A percentile compares a stretch with the other conserved stretches of the same genome.
phyloP scores from a whole-genome alignment of 352 stramenopile genomes.

The Globisporangium emineosum region DNA sequence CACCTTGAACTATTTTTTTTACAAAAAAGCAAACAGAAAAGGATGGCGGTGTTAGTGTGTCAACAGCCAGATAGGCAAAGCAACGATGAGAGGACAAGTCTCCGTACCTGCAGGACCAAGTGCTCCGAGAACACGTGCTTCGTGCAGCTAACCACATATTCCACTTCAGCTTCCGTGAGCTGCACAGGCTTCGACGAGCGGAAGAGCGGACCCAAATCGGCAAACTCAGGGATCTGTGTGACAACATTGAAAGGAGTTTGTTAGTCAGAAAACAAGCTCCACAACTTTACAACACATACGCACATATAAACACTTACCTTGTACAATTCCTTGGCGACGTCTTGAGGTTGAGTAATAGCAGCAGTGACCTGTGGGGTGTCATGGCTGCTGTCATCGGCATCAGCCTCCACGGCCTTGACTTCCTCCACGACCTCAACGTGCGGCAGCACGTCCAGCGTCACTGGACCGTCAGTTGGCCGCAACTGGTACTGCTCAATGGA shows the following conservation, averaged over 20 bases:
- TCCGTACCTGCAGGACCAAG: conserved; percentile 87
- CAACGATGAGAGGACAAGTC: background rate
- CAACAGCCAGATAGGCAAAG: too few relatives aligned
- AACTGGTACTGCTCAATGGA: conserved; percentile 88
- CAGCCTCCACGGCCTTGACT: conserved; percentile 22
- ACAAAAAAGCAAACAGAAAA: background rate
- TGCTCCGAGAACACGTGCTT: conserved; percentile 97
- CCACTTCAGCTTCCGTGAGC: conserved; percentile 96
- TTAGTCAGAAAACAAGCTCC: conserved; percentile 7
- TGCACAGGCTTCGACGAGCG: conserved; percentile 87
- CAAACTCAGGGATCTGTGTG: conserved; percentile 92
- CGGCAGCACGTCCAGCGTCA: conserved; percentile 83
- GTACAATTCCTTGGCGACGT: conserved; percentile 92
- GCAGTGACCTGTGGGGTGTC: conserved; percentile 25
- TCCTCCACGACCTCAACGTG: conserved; percentile 76
- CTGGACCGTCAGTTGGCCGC: conserved; percentile 60
- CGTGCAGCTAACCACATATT: conserved; percentile 96
- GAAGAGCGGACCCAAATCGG: conserved; percentile 92
- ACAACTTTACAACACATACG: background rate
- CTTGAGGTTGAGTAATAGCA: conserved; percentile 44
- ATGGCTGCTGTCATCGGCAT: conserved; percentile 36
- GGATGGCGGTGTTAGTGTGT: background rate
- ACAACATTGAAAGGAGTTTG: background rate
- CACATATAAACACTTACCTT: conserved; percentile 47
- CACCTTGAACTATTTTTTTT: conserved; percentile 92